Base-by-base conservation (phyloP, 176 grass and related monocot genomes). In the Paspalum vaginatum region DNA sequence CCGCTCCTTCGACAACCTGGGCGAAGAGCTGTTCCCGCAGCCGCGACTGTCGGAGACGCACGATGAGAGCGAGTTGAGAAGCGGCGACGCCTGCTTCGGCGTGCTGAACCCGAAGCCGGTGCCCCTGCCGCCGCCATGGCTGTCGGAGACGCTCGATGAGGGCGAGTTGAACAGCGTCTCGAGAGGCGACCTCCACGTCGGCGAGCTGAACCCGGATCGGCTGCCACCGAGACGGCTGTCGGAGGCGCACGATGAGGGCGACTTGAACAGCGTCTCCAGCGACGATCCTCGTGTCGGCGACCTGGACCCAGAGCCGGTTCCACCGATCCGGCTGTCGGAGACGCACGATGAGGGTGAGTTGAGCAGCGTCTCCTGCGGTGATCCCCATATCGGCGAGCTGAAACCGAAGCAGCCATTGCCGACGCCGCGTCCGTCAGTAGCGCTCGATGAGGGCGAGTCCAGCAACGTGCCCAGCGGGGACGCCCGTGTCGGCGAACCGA, bases 121-220 rank as follows among this genome's bases (percentile, higher is more conserved):
- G 21, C 75, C 81, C 9, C 27, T 68, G n/a, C 58, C 81, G 9
- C 27, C 75, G 27, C 58, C 52, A 13, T 17, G 8, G 71, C 7
- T 64, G 45, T 74, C 65, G 69, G 84, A 87, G 2, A 83, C 24
- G 89, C 70, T 71, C 17, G 49, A 91, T 17, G 70, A 75, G 15
- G 88, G 56, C 14, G 49, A 87, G 45, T 61, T 32, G 69, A 80
- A 50, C 44, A 47, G 75, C 32, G 40, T 61, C 69, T 79, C 50
- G 59, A 65, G 61, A 52, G 37, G 25, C 38, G 14, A 47, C 4
- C 9, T 47, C 57, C 39, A n/a, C 2, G 20, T 71, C 46, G 32
- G 16, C 68, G 61, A 44, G 24, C 45, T 65, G 54, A 43, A 26
- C 40, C 10, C 41, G 59, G 25, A 55, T 9, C 71, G 50, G 18